Conservation (phyloP, 2,329 filamentous ascomycete genomes). For the Hypoxylon sp. region DNA sequence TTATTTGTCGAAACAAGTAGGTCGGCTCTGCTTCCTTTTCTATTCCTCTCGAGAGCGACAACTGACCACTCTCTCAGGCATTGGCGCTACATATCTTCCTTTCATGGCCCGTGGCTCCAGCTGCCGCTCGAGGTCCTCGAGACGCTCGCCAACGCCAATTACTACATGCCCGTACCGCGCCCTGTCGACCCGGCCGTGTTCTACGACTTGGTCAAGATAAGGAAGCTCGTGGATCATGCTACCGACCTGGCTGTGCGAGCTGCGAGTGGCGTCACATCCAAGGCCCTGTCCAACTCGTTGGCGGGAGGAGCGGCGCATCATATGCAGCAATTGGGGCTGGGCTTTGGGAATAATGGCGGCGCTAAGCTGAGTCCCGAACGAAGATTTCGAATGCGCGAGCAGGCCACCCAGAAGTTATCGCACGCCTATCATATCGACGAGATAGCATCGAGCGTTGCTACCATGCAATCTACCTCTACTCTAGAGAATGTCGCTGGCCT, state of each 20-base stretch:
- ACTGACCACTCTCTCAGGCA: slow-evolving; percentile 61
- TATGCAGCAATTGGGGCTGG: slow-evolving; percentile 56
- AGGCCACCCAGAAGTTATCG: slow-evolving; percentile 79
- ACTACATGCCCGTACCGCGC: slow-evolving; percentile 75
- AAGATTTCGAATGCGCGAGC: slow-evolving; percentile 80
- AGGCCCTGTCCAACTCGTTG: slow-evolving; percentile 62
- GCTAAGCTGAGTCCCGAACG: slow-evolving; percentile 77
- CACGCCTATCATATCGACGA: slow-evolving; percentile 83
- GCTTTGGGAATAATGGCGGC: slow-evolving; percentile 65
- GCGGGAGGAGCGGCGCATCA: slow-evolving; percentile 53
- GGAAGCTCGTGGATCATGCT: slow-evolving; percentile 80
- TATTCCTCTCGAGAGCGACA: slow-evolving; percentile 24
- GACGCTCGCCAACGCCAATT: slow-evolving; percentile 80
- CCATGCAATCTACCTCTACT: slow-evolving; percentile 81
- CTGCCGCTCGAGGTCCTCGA: slow-evolving; percentile 81
- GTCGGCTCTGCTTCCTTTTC: slow-evolving; percentile 42
- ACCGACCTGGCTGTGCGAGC: slow-evolving; percentile 80
- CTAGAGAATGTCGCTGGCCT: slow-evolving; percentile 78
- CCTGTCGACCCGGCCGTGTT: slow-evolving; percentile 82
- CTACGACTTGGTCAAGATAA: slow-evolving; percentile 85
- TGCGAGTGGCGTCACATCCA: slow-evolving; percentile 74
- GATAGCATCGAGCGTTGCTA: slow-evolving; percentile 81
- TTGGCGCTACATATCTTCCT: slow-evolving; percentile 85
- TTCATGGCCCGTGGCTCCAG: slow-evolving; percentile 84
- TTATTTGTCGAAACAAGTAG: slow-evolving; percentile 75